Percentiles rank a stretch among this genome's conserved stretches.
Evolutionary conservation across 768 basidiomycete genomes (phyloP).

Genomic region (Auricularia cornea): DNA sequence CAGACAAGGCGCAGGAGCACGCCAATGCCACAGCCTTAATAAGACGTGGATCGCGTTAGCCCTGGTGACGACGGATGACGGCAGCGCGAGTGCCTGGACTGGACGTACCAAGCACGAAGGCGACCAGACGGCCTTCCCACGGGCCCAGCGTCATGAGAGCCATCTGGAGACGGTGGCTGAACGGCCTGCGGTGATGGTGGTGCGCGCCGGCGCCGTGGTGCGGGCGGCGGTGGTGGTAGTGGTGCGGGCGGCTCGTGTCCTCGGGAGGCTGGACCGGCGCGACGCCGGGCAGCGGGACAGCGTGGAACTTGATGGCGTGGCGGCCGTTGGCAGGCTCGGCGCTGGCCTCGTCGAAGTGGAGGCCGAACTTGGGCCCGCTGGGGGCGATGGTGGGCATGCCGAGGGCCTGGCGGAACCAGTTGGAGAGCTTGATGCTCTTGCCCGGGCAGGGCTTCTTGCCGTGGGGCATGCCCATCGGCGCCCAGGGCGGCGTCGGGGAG

Average conservation of each 20-base stretch:
- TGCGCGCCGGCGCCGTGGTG: constrained; percentile 20
- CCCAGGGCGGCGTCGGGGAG: not conserved
- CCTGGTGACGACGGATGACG: not conserved
- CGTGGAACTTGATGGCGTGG: constrained; percentile 9
- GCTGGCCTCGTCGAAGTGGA: constrained; percentile 12
- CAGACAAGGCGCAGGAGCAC: constrained; percentile 75
- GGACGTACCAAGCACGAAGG: constrained; percentile 70
- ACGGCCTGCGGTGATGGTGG: constrained; percentile 25
- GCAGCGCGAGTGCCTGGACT: not conserved
- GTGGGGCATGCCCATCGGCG: not conserved
- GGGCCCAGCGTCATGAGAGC: constrained; percentile 64
- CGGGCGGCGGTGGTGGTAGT: constrained; percentile 17
- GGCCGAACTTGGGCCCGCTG: constrained; percentile 2
- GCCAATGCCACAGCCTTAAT: constrained; percentile 77
- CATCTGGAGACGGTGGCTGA: constrained; percentile 51
- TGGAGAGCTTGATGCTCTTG: constrained; percentile 45
- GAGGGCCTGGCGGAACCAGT: constrained; percentile 46
- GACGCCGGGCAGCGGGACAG: constrained; percentile 26
- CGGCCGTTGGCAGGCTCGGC: constrained; percentile 1
- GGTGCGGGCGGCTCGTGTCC: constrained; percentile 11
- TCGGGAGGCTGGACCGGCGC: constrained; percentile 10
- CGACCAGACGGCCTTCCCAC: constrained; percentile 77
- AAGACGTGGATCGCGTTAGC: constrained; percentile 2
- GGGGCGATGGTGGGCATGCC: constrained; percentile 43
- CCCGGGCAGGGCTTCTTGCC: constrained; percentile 18